phyloP scores from a whole-genome alignment of 768 basidiomycete genomes.

The Mycena olivaceomarginata region DNA sequence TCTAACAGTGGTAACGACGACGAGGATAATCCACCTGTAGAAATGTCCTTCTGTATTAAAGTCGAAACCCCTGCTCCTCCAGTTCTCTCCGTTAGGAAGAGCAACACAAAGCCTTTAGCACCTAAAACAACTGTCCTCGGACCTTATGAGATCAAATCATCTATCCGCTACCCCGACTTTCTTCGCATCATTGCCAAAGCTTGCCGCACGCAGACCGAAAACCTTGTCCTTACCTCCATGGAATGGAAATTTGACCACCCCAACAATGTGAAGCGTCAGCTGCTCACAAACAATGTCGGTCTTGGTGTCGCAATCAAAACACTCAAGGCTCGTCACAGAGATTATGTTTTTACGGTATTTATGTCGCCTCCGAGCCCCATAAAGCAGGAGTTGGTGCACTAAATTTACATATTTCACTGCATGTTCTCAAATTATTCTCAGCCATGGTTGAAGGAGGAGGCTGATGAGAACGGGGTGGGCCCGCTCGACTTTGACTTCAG shows the following conservation, averaged over 20 bases:
- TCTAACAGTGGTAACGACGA: neutral
- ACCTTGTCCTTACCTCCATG: neutral
- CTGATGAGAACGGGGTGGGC: neutral
- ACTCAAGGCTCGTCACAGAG: neutral
- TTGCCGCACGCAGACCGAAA: neutral
- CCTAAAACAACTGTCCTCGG: neutral
- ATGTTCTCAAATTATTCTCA: neutral
- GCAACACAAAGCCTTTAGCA: neutral
- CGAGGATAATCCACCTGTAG: neutral
- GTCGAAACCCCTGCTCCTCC: neutral
- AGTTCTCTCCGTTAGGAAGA: neutral
- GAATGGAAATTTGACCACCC: neutral
- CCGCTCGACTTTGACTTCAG: constrained; percentile 1
- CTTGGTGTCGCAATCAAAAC: neutral
- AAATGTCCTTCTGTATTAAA: neutral
- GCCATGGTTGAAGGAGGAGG: neutral
- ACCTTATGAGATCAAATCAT: neutral
- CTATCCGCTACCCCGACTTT: neutral
- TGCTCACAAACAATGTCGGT: neutral
- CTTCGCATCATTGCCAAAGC: neutral
- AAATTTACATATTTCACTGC: neutral
- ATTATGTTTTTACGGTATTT: neutral
- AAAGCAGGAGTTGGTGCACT: neutral
- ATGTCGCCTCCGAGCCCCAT: constrained; percentile 3
- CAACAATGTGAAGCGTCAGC: neutral